Conservation (phyloP, 1,139 yeast genomes). For the Geotrichum fermentans region DNA sequence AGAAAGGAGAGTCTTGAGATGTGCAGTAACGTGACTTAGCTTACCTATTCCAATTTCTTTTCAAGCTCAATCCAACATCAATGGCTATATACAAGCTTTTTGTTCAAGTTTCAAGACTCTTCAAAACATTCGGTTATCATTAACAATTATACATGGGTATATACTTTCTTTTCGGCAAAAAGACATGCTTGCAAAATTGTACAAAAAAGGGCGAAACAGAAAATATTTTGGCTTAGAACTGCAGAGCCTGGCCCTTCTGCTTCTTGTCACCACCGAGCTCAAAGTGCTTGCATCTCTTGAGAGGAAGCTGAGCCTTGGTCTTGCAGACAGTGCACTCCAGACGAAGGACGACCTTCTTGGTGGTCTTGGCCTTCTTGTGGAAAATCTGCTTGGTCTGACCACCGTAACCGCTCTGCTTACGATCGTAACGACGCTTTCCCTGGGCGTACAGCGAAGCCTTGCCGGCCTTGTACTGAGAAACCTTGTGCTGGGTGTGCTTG, state of each 20-base stretch:
- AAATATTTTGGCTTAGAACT: constrained; percentile 53
- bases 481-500: constrained; percentile 99
- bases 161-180: not conserved
- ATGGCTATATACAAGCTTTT: no score
- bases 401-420: constrained; percentile 99
- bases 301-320: constrained; percentile 96
- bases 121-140: constrained; percentile 9
- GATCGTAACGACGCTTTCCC: constrained; percentile 99
- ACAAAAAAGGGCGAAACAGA: not conserved
- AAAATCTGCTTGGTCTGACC: constrained; percentile 99
- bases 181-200: not conserved
- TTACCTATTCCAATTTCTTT: no score
- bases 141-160: constrained; percentile 5
- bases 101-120: no score
- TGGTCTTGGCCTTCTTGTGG: constrained; percentile 99
- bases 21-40: constrained; percentile 3
- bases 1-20: not conserved
- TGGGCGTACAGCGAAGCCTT: constrained; percentile 98
- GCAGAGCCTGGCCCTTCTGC: constrained; percentile 99
- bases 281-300: constrained; percentile 99
- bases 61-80: no score
- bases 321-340: constrained; percentile 98
- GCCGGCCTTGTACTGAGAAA: constrained; percentile 99
- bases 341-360: constrained; percentile 99
- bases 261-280: constrained; percentile 99